Percentiles rank a stretch among this genome's conserved stretches.
These are phyloP conservation scores for Pestalotiopsis sp. DNA, from an alignment of 2,329 filamentous ascomycete species.

Conservation along the genomic window DNA sequence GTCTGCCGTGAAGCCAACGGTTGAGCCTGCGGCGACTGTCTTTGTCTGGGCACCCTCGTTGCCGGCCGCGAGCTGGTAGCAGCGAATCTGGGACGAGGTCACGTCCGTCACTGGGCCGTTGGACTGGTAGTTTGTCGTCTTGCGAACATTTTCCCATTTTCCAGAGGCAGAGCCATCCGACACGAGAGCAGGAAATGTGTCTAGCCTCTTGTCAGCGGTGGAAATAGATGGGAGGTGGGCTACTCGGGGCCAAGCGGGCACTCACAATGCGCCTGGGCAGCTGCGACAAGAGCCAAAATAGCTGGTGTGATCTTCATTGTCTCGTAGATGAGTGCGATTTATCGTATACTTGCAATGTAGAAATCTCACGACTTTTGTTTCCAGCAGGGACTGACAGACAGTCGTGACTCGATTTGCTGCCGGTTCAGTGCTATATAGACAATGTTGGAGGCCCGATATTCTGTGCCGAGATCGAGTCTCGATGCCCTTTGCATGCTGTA, in stretches of 20 bases:
- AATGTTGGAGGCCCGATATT: background rate
- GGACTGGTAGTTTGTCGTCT: conserved; percentile 38
- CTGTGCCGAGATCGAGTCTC: background rate
- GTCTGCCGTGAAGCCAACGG: conserved; percentile 46
- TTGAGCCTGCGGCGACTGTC: conserved; percentile 46
- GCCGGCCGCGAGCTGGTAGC: conserved; percentile 31
- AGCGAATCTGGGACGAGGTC: conserved; percentile 33
- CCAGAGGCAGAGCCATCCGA: background rate
- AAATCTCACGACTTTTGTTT: too few species aligned
- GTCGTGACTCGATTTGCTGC: background rate
- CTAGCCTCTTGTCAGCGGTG: background rate
- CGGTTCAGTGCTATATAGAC: background rate
- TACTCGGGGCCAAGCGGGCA: too few species aligned
- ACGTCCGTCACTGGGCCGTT: conserved; percentile 36
- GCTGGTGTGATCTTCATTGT: conserved; percentile 1
- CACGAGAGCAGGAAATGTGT: conserved; percentile 11
- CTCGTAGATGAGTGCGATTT: background rate
- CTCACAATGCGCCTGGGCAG: conserved; percentile 10
- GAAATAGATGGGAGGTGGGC: background rate
- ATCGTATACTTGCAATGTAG: too few species aligned
- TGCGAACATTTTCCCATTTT: conserved; percentile 22
- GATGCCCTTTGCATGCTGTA: background rate
- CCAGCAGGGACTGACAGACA: too few species aligned
- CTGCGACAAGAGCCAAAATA: background rate
- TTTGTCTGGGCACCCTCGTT: conserved; percentile 41